Percentiles rank a stretch among this genome's conserved stretches.
Evolutionary conservation across 2,329 filamentous ascomycete genomes (phyloP).

Genomic region (Talaromyces verruculosus): DNA sequence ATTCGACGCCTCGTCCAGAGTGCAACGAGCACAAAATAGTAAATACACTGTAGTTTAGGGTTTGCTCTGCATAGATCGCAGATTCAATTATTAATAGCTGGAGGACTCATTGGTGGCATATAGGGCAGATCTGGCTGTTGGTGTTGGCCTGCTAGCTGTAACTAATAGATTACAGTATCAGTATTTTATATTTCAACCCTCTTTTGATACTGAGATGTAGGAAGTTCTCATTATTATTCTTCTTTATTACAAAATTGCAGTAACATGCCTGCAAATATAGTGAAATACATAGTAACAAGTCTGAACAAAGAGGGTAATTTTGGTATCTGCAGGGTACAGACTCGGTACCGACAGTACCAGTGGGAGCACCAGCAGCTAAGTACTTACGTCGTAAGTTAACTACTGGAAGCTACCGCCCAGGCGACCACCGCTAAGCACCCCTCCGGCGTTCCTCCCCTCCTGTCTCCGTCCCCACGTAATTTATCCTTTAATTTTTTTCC

Average conservation of each 20-base stretch:
- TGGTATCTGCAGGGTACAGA: neutral
- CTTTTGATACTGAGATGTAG: neutral
- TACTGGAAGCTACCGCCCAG: constrained; percentile 8
- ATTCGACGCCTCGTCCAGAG: neutral
- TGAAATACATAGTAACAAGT: neutral
- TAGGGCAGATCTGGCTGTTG: neutral
- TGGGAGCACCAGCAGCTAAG: neutral
- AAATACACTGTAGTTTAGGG: neutral
- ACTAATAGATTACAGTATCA: neutral
- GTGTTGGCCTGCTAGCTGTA: neutral
- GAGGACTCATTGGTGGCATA: neutral
- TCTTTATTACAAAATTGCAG: neutral
- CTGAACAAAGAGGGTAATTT: neutral
- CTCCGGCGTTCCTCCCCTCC: constrained; percentile 4
- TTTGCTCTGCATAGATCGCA: neutral
- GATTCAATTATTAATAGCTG: neutral
- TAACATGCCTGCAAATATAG: neutral
- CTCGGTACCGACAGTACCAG: neutral
- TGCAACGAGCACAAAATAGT: neutral
- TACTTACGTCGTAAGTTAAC: neutral
- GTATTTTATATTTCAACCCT: neutral
- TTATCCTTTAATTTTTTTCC: constrained; percentile 22
- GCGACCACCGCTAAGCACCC: constrained; percentile 4
- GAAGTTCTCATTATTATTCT: neutral
- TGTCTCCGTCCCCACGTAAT: constrained; percentile 22